Evolutionary conservation across 2,329 filamentous ascomycete species (phyloP).

Genomic region (Exophiala phaeomuriformis): DNA sequence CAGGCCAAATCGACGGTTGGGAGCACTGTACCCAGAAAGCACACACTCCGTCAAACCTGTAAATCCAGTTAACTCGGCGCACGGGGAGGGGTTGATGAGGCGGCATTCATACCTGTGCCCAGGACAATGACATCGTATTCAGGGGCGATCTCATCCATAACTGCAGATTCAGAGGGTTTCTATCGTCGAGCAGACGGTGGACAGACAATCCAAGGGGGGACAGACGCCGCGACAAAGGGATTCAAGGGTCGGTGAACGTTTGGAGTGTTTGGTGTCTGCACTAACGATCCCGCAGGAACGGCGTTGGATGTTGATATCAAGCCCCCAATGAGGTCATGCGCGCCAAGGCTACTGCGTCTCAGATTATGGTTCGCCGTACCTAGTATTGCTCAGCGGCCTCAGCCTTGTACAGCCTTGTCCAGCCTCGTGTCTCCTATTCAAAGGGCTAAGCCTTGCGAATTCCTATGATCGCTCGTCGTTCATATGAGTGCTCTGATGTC

Average conservation of each 20-base stretch:
- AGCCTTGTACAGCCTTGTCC: slow-evolving; percentile 17
- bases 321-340: not conserved
- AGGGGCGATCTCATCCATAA: slow-evolving; percentile 95
- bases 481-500: not conserved
- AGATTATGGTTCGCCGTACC: not conserved
- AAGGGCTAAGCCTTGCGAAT: not conserved
- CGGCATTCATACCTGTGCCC: slow-evolving; percentile 68
- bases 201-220: not conserved
- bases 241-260: slow-evolving; percentile 16
- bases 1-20: not conserved
- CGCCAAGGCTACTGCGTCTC: not conserved
- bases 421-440: slow-evolving; percentile 8
- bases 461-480: too few relatives aligned
- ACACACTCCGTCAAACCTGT: slow-evolving; percentile 96
- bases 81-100: slow-evolving; percentile 30
- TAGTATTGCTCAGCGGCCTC: not conserved
- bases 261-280: not conserved
- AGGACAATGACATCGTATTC: slow-evolving; percentile 99
- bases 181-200: not conserved
- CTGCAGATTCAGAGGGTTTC: slow-evolving; percentile 29
- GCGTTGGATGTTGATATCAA: not conserved
- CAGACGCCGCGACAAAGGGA: not conserved
- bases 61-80: slow-evolving; percentile 29
- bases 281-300: not conserved
- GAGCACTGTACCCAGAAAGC: slow-evolving; percentile 73